Conservation (phyloP, 805 yeast species). For the Teunomyces cretensis region DNA sequence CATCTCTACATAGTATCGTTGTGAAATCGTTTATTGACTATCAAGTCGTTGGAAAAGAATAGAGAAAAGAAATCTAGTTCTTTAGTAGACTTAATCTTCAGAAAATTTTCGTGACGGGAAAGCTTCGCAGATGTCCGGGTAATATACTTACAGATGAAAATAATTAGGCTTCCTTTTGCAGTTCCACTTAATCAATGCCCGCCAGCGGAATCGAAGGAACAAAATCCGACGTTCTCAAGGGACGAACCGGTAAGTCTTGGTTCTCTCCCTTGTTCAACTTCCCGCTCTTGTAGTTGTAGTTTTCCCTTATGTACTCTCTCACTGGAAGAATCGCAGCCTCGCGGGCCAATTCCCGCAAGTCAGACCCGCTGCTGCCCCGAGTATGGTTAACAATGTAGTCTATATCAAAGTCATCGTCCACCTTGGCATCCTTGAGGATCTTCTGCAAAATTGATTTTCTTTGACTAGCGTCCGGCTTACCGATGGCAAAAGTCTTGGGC, state of each 20-base stretch:
- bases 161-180: constrained; percentile 20
- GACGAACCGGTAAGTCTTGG: constrained; percentile 51
- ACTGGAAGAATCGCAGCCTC: constrained; percentile 91
- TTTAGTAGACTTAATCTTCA: background rate
- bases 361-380: constrained; percentile 81
- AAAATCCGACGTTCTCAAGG: constrained; percentile 66
- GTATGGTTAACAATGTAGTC: constrained; percentile 61
- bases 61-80: background rate
- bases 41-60: background rate
- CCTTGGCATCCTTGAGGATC: constrained; percentile 60
- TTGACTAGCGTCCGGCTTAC: constrained; percentile 67
- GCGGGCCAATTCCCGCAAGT: constrained; percentile 84
- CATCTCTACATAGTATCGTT: constrained; percentile 10
- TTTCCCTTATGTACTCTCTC: constrained; percentile 73
- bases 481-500: constrained; percentile 85
- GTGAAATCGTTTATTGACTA: background rate
- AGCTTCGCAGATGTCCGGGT: constrained; percentile 5
- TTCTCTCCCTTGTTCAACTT: constrained; percentile 22
- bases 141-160: constrained; percentile 1
- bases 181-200: background rate
- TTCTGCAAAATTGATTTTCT: constrained; percentile 69
- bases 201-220: constrained; percentile 17
- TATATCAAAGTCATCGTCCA: constrained; percentile 62
- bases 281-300: constrained; percentile 47
- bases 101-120: background rate